Base-by-base conservation (phyloP, 176 grass and related monocot genomes). In the Typha latifolia region DNA sequence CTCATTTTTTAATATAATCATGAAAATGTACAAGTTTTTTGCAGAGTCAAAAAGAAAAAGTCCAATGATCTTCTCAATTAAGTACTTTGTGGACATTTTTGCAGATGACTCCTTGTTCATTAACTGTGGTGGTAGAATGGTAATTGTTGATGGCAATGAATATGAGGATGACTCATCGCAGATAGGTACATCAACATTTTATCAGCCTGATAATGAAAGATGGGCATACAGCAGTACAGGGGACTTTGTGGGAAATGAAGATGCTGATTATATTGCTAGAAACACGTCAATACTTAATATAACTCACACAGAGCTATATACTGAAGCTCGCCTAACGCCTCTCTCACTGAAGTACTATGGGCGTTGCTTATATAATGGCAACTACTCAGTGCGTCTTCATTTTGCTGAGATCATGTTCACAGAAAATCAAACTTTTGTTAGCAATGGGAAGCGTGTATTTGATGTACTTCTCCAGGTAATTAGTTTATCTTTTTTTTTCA, bases 221-320 rank as follows among this genome's bases (percentile, higher is more conserved):
- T 96, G 87, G 87, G 91, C 84, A 49, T 96, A 85, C 63, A 96
- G 91, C 76, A 90, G 84, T 61, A 96, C 91, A 70, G 91, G 91
- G 62, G 91, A 88, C 64, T 96, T 96, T 81, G 62, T 83, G 23
- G 91, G 82, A 34, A 85, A 85, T 32, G 72, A 75, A 53, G 57
- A 81, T 70, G 84, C 82, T 49, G 73, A 85, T 34, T 96, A 91
- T 69, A 81, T 91, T 68, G 79, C 79, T 64, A 82, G 61, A 71
- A 91, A 91, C 66, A 71, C 14, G 53, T 85, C 87, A 26, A 72
- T 47, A 48, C 72, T 90, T 37, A 69, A 49, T 55, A 51, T 90
- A 55, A 29, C 13, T 61, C 49, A 91, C 65, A 67, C 91, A 0
- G 84, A 88, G 63, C 80, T 96, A 31, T 96, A 91, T 62, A 90